Conservation (phyloP, 208 protist species). For the Wallacemonas collosoma region DNA sequence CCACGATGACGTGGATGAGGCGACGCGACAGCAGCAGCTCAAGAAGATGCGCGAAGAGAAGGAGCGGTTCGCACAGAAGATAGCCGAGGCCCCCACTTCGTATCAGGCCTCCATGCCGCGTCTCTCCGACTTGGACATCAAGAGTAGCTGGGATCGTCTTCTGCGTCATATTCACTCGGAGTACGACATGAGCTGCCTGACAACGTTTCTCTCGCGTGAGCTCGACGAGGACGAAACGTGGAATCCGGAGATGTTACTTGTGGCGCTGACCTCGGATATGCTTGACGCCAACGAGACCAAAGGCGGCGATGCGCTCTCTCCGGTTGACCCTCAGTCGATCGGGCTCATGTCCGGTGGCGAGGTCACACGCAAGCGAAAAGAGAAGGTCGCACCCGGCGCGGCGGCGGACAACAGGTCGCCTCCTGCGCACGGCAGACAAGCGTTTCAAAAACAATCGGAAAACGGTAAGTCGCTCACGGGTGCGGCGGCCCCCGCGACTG, state of each 20-base stretch:
- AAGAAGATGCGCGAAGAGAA: constrained; percentile 37
- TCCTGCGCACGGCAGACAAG: constrained; percentile 4
- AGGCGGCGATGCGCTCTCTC: constrained; percentile 29
- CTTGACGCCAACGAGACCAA: constrained; percentile 63
- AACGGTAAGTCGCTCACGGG: constrained; percentile 20
- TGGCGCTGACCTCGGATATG: constrained; percentile 89
- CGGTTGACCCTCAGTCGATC: constrained; percentile 38
- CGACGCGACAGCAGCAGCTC: constrained; percentile 29
- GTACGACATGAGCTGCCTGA: constrained; percentile 84
- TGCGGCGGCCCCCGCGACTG: constrained; percentile 8
- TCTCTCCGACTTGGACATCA: constrained; percentile 72
- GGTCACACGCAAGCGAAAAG: constrained; percentile 41
- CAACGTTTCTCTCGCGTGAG: constrained; percentile 68
- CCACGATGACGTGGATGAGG: constrained; percentile 53
- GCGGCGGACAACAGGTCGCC: not conserved
- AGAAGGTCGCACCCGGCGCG: constrained; percentile 23
- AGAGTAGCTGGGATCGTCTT: constrained; percentile 67
- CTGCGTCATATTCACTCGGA: constrained; percentile 69
- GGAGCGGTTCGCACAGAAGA: constrained; percentile 52
- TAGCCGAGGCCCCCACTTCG: constrained; percentile 67
- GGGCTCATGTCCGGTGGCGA: constrained; percentile 59
- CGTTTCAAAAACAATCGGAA: constrained; percentile 7
- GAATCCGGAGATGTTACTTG: constrained; percentile 89
- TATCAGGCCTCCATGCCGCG: constrained; percentile 78
- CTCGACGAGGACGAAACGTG: constrained; percentile 87